Conservation (phyloP, 495 filamentous ascomycete genomes). For the Platismatia glauca region DNA sequence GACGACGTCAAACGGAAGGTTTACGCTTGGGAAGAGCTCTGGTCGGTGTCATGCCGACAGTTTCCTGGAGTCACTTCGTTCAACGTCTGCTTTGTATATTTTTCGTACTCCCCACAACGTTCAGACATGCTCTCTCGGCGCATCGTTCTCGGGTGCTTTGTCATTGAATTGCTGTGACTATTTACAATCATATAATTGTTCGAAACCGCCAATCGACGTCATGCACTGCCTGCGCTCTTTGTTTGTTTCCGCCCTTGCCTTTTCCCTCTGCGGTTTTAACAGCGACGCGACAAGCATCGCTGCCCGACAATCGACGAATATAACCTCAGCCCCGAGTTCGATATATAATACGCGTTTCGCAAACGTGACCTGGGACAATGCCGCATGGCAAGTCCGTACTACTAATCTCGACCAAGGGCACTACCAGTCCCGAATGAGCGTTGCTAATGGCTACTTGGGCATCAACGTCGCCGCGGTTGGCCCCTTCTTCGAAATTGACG, state of each 20-base stretch:
- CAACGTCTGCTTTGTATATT: constrained; percentile 10
- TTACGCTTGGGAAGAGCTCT: not conserved
- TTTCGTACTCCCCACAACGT: constrained; percentile 14
- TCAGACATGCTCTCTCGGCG: constrained; percentile 9
- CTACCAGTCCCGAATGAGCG: constrained; percentile 52
- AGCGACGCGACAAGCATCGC: constrained; percentile 10
- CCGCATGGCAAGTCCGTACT: constrained; percentile 51
- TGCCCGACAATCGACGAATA: constrained; percentile 12
- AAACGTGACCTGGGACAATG: constrained; percentile 54
- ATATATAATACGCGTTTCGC: constrained; percentile 41
- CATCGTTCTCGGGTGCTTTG: not conserved
- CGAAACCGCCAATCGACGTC: not conserved
- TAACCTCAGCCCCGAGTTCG: constrained; percentile 4
- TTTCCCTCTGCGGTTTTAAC: constrained; percentile 11
- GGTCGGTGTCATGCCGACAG: constrained; percentile 12
- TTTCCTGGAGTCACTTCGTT: not conserved
- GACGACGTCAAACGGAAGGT: not conserved
- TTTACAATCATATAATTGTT: not conserved
- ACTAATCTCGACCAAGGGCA: constrained; percentile 48
- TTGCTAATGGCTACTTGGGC: constrained; percentile 56
- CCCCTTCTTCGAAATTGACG: constrained; percentile 62
- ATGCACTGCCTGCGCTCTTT: constrained; percentile 19
- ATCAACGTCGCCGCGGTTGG: constrained; percentile 55
- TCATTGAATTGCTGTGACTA: constrained; percentile 6
- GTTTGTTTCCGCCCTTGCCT: constrained; percentile 11